Percentiles rank a stretch among this genome's conserved stretches.
phyloP scores from a whole-genome alignment of 2,329 filamentous ascomycete species.

The Pseudogymnoascus sp. region DNA sequence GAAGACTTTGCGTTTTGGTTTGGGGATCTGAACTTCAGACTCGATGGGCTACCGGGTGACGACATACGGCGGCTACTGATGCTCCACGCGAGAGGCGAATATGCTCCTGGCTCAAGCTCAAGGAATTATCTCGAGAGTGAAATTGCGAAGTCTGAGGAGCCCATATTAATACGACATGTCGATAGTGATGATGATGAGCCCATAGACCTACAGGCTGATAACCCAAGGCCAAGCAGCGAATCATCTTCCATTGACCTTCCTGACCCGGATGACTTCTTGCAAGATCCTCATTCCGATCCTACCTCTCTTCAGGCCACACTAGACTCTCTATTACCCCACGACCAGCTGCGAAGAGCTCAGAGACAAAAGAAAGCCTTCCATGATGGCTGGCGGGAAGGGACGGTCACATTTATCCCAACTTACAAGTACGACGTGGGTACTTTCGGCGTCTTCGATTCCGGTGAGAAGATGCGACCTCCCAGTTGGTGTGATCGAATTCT shows the following conservation, averaged over 20 bases:
- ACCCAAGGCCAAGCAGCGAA: conserved; percentile 22
- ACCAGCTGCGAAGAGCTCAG: conserved; percentile 73
- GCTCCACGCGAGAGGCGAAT: conserved; percentile 74
- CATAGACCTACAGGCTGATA: conserved; percentile 25
- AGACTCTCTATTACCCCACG: conserved; percentile 77
- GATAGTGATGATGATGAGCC: conserved; percentile 41
- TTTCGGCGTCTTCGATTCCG: conserved; percentile 85
- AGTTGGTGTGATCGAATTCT: conserved; percentile 97
- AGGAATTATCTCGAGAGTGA: conserved; percentile 28
- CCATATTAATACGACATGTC: conserved; percentile 37
- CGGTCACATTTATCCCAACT: conserved; percentile 81
- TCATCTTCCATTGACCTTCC: conserved; percentile 38
- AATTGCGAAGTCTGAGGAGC: conserved; percentile 38
- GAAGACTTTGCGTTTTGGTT: conserved; percentile 96
- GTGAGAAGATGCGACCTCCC: conserved; percentile 84
- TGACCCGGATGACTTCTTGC: conserved; percentile 57
- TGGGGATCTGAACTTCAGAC: conserved; percentile 88
- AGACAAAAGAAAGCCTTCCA: conserved; percentile 72
- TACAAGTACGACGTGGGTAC: conserved; percentile 99
- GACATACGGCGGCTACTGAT: conserved; percentile 81
- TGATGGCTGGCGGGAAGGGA: conserved; percentile 85
- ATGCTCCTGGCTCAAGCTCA: conserved; percentile 46
- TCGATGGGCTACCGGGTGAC: conserved; percentile 80
- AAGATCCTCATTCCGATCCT: conserved; percentile 68
- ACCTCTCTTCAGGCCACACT: conserved; percentile 83